phyloP scores from a whole-genome alignment of 352 stramenopile genomes.

The Phytophthora syringae region DNA sequence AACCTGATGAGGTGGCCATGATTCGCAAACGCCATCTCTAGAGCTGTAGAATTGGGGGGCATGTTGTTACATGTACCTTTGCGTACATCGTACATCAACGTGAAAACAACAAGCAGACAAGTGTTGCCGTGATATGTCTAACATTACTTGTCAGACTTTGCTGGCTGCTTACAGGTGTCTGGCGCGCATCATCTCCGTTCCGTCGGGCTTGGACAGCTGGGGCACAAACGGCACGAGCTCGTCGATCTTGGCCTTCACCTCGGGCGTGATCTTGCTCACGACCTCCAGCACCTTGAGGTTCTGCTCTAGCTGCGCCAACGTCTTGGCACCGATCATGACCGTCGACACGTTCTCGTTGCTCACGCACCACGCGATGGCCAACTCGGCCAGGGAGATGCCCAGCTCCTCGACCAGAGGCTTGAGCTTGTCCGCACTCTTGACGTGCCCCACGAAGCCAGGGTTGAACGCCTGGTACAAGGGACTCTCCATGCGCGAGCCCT shows the following conservation, averaged over 20 bases:
- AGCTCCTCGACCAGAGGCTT: constrained; percentile 50
- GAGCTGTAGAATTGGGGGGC: not conserved
- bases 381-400: constrained; percentile 42
- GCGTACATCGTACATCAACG: too few relatives aligned
- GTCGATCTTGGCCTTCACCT: too few relatives aligned
- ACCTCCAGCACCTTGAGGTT: constrained; percentile 57
- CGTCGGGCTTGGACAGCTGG: not conserved
- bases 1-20: not conserved
- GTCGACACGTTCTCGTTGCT: constrained; percentile 62
- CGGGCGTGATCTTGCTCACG: constrained; percentile 56
- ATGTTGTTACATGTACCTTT: too few relatives aligned
- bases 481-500: constrained; percentile 51
- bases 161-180: constrained; percentile 13
- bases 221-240: constrained; percentile 27
- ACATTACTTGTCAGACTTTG: too few relatives aligned
- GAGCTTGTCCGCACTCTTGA: constrained; percentile 38
- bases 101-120: too few relatives aligned
- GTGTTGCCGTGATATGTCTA: too few relatives aligned
- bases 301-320: constrained; percentile 54
- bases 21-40: not conserved
- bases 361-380: constrained; percentile 67
- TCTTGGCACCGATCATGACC: constrained; percentile 66
- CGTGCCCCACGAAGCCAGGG: constrained; percentile 20
- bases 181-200: not conserved
- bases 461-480: constrained; percentile 40